Base-by-base conservation (phyloP, 202 grass and related monocot genomes). In the Musa balbisiana region DNA sequence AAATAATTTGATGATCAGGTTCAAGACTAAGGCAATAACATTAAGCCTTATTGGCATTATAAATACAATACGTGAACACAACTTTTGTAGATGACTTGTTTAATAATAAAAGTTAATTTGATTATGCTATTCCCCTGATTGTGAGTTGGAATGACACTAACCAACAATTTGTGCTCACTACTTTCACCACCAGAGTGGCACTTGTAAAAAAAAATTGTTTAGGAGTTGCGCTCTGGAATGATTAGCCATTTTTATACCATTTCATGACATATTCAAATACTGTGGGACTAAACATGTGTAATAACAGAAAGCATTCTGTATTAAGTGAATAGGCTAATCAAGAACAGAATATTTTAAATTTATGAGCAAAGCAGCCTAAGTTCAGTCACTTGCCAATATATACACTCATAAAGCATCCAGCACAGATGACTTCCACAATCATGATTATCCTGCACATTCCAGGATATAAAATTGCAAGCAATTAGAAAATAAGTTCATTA, bases 331-430 rank as follows among this genome's bases (percentile, higher is more conserved):
- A 20, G 20, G 51, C 9, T n/a, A 70, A 2, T 33, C 17, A n/a
- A 22, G 51, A n/a, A 70, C 19, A 4, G 50, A 11, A n/a, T 20
- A 51, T 10, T n/a, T 60, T n/a, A 3, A 60, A 25, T 68, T 68
- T 33, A 62, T 43, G 83, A 83, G 14, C 75, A 51, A 79, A 80
- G 10, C 9, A 59, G 73, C 67, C 24, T 25, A 43, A 0, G 77
- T 58, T 62, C 72, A 73, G 51, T 71, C 71, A 81, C 81, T 87
- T 75, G 91, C 94, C 92, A 85, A 98, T 82, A 80, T 98, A 98
- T 84, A 94, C 82, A 80, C 88, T 84, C 94, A 98, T 94, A 78
- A 94, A 92, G 80, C 87, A 94, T 85, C 87, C 94, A 71, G 88
- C 83, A 87, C 76, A 91, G 53, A 78, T 70, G 70, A 83, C 87